These are phyloP conservation scores for Inga oerstediana DNA, from an alignment of 306 rosid genomes.

Conservation along the genomic window DNA sequence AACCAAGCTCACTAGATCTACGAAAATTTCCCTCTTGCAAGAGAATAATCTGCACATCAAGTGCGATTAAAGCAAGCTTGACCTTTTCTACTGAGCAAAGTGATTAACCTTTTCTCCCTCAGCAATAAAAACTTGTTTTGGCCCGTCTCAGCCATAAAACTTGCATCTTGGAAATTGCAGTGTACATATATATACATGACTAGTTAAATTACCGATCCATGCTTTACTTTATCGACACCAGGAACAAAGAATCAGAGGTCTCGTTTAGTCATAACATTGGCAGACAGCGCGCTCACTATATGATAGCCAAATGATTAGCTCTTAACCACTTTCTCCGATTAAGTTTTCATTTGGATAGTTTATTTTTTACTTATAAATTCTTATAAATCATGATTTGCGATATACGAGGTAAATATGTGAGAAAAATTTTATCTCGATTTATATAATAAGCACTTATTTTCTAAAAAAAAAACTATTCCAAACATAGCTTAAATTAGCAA, in stretches of 20 bases:
- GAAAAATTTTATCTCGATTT: too few species aligned
- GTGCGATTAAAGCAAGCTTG: not conserved
- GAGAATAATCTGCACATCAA: slow-evolving; percentile 48
- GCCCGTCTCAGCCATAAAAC: not conserved
- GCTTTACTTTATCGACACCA: not conserved
- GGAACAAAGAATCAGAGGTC: not conserved
- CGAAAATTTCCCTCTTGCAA: slow-evolving; percentile 55
- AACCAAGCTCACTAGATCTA: slow-evolving; percentile 56
- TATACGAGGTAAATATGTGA: too few species aligned
- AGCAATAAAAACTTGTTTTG: not conserved
- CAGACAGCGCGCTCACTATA: not conserved
- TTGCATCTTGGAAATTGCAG: not conserved
- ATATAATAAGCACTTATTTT: too few species aligned
- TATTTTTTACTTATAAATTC: too few species aligned
- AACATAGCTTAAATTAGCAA: too few species aligned
- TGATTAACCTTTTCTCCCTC: not conserved
- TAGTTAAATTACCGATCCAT: not conserved
- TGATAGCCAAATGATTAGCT: not conserved
- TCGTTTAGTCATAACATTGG: not conserved
- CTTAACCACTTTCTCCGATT: not conserved
- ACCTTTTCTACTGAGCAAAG: not conserved
- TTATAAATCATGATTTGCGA: too few species aligned
- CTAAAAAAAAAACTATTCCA: too few species aligned
- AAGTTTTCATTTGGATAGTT: too few species aligned
- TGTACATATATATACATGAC: not conserved